Evolutionary conservation across 192 early-diverging fungal species (phyloP).

Genomic region (Mortierella claussenii): DNA sequence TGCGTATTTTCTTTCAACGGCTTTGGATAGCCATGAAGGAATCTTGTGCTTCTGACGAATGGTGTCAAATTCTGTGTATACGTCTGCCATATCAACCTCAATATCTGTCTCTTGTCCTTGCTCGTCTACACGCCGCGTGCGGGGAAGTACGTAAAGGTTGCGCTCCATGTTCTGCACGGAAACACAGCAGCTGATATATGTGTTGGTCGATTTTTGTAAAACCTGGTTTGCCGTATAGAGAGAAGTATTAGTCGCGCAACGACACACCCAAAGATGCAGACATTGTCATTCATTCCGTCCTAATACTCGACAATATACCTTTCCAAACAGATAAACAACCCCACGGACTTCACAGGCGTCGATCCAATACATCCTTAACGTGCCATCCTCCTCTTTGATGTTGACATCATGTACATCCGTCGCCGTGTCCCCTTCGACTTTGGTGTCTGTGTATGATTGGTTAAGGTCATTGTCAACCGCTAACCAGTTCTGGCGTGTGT

Average conservation of each 20-base stretch:
- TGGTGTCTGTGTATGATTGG: slow-evolving; percentile 3
- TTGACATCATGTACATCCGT: slow-evolving; percentile 25
- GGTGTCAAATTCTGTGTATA: slow-evolving; percentile 79
- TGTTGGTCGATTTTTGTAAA: slow-evolving; percentile 58
- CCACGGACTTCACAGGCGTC: slow-evolving; percentile 91
- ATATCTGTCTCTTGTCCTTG: slow-evolving; percentile 64
- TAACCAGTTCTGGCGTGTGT: slow-evolving; percentile 32
- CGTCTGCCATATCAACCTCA: slow-evolving; percentile 70
- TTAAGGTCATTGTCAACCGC: slow-evolving; percentile 26
- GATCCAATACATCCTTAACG: slow-evolving; percentile 87
- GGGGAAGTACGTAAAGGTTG: slow-evolving; percentile 94
- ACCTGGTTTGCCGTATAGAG: slow-evolving; percentile 58
- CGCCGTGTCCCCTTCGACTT: slow-evolving; percentile 1
- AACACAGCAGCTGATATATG: slow-evolving; percentile 85
- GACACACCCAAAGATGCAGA: too few relatives aligned
- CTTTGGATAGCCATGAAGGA: slow-evolving; percentile 64
- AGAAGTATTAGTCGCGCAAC: too few relatives aligned
- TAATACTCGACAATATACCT: too few relatives aligned
- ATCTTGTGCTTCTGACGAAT: slow-evolving; percentile 69
- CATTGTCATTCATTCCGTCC: too few relatives aligned
- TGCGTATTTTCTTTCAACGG: slow-evolving; percentile 85
- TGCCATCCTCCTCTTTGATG: slow-evolving; percentile 59
- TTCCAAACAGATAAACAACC: slow-evolving; percentile 91
- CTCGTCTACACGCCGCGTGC: slow-evolving; percentile 62
- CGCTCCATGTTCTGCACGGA: slow-evolving; percentile 82